These are phyloP conservation scores for Asterochloris sp. DNA, from an alignment of 139 green algal genomes.

Conservation along the genomic window DNA sequence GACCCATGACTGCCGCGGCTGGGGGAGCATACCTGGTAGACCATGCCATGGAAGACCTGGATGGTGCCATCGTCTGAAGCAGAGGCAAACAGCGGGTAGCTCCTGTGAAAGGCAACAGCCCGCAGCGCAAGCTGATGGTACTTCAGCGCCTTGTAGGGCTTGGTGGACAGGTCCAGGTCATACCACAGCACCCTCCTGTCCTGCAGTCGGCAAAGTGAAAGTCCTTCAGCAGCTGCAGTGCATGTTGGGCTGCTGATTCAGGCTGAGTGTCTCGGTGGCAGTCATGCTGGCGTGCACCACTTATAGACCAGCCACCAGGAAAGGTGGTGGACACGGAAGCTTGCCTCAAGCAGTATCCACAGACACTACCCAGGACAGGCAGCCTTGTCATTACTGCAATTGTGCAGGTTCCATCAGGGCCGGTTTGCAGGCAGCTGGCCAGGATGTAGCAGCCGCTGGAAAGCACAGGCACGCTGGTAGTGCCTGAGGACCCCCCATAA, in stretches of 20 bases:
- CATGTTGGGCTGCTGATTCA: neutral
- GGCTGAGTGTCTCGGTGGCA: neutral
- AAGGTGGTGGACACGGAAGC: too few species aligned
- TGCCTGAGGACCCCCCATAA: too few species aligned
- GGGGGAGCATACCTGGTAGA: constrained; percentile 60
- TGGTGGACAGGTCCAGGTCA: constrained; percentile 93
- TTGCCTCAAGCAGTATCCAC: too few species aligned
- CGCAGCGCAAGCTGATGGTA: constrained; percentile 76
- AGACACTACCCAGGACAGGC: too few species aligned
- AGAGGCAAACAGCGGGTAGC: constrained; percentile 91
- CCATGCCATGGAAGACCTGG: constrained; percentile 95
- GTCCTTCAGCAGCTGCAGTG: neutral
- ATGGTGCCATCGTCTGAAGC: constrained; percentile 72
- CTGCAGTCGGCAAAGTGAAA: constrained; percentile 29
- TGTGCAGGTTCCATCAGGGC: too few species aligned
- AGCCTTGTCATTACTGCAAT: too few species aligned
- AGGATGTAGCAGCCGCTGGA: too few species aligned
- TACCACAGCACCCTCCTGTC: constrained; percentile 91
- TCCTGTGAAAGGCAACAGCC: constrained; percentile 79
- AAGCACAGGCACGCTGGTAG: too few species aligned
- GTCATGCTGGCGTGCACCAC: too few species aligned
- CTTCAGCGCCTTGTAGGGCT: constrained; percentile 85
- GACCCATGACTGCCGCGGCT: too few species aligned
- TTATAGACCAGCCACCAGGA: too few species aligned
- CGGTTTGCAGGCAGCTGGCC: too few species aligned